Evolutionary conservation across 192 early-diverging fungal genomes (phyloP).

Genomic region (Geranomyces michiganensis): DNA sequence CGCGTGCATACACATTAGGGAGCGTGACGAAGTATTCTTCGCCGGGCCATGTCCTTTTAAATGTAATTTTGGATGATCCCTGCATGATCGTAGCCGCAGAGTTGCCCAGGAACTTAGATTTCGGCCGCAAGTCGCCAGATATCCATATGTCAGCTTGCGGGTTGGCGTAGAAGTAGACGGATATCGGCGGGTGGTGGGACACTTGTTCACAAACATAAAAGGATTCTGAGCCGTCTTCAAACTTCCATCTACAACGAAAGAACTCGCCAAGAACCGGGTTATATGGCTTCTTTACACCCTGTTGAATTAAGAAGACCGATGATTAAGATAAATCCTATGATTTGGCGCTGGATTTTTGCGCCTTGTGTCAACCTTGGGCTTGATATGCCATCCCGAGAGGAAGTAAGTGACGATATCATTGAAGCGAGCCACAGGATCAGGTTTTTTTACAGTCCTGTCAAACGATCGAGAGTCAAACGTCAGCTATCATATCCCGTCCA

Average conservation of each 20-base stretch:
- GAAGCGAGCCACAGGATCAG: constrained; percentile 77
- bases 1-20: constrained; percentile 93
- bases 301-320: background rate
- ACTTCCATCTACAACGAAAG: constrained; percentile 78
- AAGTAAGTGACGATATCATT: constrained; percentile 83
- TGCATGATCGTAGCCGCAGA: constrained; percentile 88
- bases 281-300: constrained; percentile 96
- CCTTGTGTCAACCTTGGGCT: constrained; percentile 68
- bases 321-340: background rate
- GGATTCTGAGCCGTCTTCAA: constrained; percentile 35
- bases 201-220: constrained; percentile 88
- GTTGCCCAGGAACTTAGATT: constrained; percentile 87
- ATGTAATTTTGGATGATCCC: constrained; percentile 65
- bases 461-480: background rate
- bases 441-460: constrained; percentile 65
- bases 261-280: constrained; percentile 93
- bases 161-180: constrained; percentile 70
- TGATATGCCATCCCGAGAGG: constrained; percentile 91
- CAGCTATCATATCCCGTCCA: background rate
- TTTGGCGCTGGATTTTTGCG: background rate
- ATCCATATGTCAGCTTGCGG: constrained; percentile 81
- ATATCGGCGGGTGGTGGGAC: constrained; percentile 93
- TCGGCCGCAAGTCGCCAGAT: constrained; percentile 80
- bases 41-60: constrained; percentile 60
- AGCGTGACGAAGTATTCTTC: constrained; percentile 82